Evolutionary conservation across 2,329 filamentous ascomycete species (phyloP).

Genomic region (Neofusicoccum kwambonambiense): DNA sequence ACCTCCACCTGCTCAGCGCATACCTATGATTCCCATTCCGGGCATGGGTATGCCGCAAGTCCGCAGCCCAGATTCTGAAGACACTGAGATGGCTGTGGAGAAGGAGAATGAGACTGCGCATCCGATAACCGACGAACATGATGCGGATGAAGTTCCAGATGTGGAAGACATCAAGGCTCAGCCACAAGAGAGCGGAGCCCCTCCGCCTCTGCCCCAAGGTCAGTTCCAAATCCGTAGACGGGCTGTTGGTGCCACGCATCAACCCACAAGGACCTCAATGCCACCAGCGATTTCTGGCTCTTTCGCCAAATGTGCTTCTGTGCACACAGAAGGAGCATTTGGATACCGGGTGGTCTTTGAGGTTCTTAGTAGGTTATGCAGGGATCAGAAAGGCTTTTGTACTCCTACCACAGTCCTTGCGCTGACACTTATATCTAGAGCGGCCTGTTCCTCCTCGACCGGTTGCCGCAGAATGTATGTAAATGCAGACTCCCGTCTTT

Average conservation of each 20-base stretch:
- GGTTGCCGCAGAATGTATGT: constrained; percentile 36
- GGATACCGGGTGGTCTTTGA: constrained; percentile 40
- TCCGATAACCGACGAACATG: constrained; percentile 42
- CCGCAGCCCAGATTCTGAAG: constrained; percentile 48
- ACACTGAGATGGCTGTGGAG: constrained; percentile 44
- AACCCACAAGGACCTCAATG: constrained; percentile 27
- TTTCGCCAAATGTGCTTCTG: constrained; percentile 32
- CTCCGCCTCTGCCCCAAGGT: constrained; percentile 52
- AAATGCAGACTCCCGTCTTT: not conserved
- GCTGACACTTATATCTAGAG: constrained; percentile 31
- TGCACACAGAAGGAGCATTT: constrained; percentile 32
- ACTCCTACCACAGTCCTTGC: not conserved
- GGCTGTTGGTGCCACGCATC: constrained; percentile 23
- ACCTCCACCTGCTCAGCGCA: constrained; percentile 40
- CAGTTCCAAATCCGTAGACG: constrained; percentile 43
- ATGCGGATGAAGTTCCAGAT: constrained; percentile 52
- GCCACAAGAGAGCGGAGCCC: constrained; percentile 36
- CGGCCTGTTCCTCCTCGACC: constrained; percentile 38
- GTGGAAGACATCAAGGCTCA: constrained; percentile 51
- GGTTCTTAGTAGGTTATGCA: constrained; percentile 37
- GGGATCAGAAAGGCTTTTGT: constrained; percentile 2
- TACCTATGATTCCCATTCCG: constrained; percentile 63
- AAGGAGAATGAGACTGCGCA: constrained; percentile 51
- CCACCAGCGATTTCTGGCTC: constrained; percentile 28
- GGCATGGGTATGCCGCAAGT: constrained; percentile 61